Evolutionary conservation across 305 asterid genomes (phyloP), one percentile per base, ranked within the genome.

Genomic region (Petunia hybrid): DNA sequence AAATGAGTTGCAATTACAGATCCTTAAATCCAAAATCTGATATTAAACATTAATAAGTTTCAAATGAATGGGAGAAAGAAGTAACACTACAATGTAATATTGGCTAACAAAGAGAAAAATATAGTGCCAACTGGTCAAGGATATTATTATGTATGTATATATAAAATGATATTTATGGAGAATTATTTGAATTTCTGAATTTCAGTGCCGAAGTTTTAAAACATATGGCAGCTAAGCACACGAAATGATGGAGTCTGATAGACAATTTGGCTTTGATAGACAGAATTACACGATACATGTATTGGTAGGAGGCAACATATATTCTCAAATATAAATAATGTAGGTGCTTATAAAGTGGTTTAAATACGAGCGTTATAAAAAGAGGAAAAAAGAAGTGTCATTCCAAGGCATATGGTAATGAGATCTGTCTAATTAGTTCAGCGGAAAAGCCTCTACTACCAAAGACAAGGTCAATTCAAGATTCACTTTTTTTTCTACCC

Each of bases 401-500:
- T 56, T 56, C 31, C 61, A 56, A 51, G 38, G 14, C 40, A 41
- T 35, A 41, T 13, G 70, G 35, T 56, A 74, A 62, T 78, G 45
- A 43, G 65, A 8, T 57, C 16, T 80, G 60, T 66, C 71, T 42
- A 71, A 70, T n/a, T 31, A 68, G 55, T 81, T 8, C 10, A 13
- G 62, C 83, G 36, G 6, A 46, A 86, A 84, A 31, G 66, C 7
- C 81, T 82, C 80, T 59, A 31, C 22, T 8, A 69, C 87, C 78
- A 16, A n/a, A 12, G 88, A 88, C 80, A 83, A 38, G 59, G 68
- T 82, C 84, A 78, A 77, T 46, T 83, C 76, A 84, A 84, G 65
- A 60, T 77, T 48, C 14, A 85, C 86, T 82, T 77, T 79, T 78
- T 73, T 66, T 73, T 83, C 60, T 10, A 64, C 56, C 40, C 81